Evolutionary conservation across 306 rosid species (phyloP).

Genomic region (Trichosanthes truncata): DNA sequence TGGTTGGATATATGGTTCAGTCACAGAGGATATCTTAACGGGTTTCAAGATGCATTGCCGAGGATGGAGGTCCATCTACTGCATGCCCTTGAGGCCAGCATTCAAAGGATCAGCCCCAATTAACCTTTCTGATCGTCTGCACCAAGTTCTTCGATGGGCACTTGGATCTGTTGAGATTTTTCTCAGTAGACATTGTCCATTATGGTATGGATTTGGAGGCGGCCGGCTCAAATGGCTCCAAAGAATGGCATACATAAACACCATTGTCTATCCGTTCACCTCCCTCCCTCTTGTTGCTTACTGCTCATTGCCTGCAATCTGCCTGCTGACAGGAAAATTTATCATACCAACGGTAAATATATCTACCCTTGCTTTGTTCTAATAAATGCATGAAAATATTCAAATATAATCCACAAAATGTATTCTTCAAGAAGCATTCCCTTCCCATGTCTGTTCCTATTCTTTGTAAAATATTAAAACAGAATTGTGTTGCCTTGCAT

Average conservation of each 20-base stretch:
- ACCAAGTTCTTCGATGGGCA: constrained; percentile 99
- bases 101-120: constrained; percentile 99
- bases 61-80: constrained; percentile 97
- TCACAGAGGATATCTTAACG: constrained; percentile 93
- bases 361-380: not conserved
- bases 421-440: too few species aligned
- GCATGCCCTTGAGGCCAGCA: constrained; percentile 98
- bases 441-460: not conserved
- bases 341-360: constrained; percentile 79
- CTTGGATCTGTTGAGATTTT: constrained; percentile 99
- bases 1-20: constrained; percentile 99
- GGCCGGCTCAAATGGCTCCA: constrained; percentile 91
- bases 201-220: constrained; percentile 94
- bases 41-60: constrained; percentile 99
- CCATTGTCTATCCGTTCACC: constrained; percentile 94
- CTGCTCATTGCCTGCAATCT: constrained; percentile 83
- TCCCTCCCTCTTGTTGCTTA: constrained; percentile 92
- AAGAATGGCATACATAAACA: constrained; percentile 86
- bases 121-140: constrained; percentile 87
- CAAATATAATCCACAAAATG: not conserved
- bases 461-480: not conserved
- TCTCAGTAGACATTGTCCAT: constrained; percentile 97
- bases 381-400: not conserved
- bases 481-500: not conserved
- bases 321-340: constrained; percentile 92